A percentile compares a stretch with the other conserved stretches of the same genome.
phyloP scores from a whole-genome alignment of 768 basidiomycete species.

The Terana coerulea region DNA sequence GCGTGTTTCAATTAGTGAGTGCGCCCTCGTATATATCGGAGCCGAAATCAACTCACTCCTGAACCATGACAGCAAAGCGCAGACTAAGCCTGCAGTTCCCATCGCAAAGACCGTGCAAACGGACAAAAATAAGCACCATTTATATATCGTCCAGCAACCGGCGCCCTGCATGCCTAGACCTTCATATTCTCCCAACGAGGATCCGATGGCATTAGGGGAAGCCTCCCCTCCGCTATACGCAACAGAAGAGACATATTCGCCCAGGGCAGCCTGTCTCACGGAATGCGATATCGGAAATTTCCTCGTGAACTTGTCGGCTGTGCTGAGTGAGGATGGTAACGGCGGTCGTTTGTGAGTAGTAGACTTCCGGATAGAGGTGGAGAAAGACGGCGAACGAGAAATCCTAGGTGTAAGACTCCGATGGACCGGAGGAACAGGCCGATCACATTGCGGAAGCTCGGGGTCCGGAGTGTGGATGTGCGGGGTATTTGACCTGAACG shows the following conservation, averaged over 20 bases:
- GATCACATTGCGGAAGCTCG: no score
- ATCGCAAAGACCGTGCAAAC: slow-evolving; percentile 51
- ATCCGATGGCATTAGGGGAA: slow-evolving; percentile 17
- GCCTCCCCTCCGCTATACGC: slow-evolving; percentile 1
- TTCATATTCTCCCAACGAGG: slow-evolving; percentile 31
- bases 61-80: slow-evolving; percentile 58
- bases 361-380: neutral
- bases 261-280: slow-evolving; percentile 7
- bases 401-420: no score
- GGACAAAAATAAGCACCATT: slow-evolving; percentile 58
- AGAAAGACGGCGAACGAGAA: neutral
- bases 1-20: slow-evolving; percentile 2
- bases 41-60: slow-evolving; percentile 34
- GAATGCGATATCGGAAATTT: slow-evolving; percentile 46
- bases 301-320: slow-evolving; percentile 40
- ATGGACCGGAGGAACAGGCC: no score
- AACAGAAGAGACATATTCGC: slow-evolving; percentile 9
- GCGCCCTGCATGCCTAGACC: slow-evolving; percentile 37
- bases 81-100: slow-evolving; percentile 47
- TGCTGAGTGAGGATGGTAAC: slow-evolving; percentile 18
- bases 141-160: slow-evolving; percentile 57
- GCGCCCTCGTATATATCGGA: neutral
- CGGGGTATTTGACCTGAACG: no score
- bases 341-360: slow-evolving; percentile 6
- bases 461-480: no score